Percentiles rank a stretch among this genome's conserved stretches.
Evolutionary conservation across 169 alveolate species (phyloP).

Genomic region (Besnoitia besnoiti): DNA sequence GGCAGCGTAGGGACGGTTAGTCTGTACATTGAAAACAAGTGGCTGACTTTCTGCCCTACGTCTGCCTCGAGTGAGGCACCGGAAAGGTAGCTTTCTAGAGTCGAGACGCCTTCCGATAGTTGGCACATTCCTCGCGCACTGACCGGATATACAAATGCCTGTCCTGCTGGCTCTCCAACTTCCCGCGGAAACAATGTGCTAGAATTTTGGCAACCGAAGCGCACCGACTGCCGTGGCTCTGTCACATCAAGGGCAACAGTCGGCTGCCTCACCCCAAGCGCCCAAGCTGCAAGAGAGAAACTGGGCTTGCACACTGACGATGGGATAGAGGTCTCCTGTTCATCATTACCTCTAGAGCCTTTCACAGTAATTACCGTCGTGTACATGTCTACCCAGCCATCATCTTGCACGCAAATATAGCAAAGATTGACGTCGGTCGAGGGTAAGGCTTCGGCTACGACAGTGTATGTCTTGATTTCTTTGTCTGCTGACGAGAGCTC

Average conservation of each 20-base stretch:
- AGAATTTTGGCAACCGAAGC: not conserved
- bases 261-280: conserved; percentile 1
- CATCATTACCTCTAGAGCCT: not conserved
- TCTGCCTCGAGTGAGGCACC: not conserved
- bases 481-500: not conserved
- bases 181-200: not conserved
- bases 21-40: not conserved
- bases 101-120: not conserved
- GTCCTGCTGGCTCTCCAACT: not conserved
- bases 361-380: not conserved
- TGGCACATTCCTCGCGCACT: not conserved
- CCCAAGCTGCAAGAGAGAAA: conserved; percentile 17
- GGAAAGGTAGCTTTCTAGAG: not conserved
- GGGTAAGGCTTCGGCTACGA: not conserved
- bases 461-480: not conserved
- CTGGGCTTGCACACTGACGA: not conserved
- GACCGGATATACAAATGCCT: not conserved
- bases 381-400: not conserved
- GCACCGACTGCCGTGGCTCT: conserved; percentile 12
- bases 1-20: not conserved
- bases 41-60: not conserved
- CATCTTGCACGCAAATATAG: not conserved
- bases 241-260: not conserved
- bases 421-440: not conserved
- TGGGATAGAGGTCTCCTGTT: not conserved